These are phyloP conservation scores for Zygoascus sp. DNA, from an alignment of 1,139 yeast species.

Conservation along the genomic window DNA sequence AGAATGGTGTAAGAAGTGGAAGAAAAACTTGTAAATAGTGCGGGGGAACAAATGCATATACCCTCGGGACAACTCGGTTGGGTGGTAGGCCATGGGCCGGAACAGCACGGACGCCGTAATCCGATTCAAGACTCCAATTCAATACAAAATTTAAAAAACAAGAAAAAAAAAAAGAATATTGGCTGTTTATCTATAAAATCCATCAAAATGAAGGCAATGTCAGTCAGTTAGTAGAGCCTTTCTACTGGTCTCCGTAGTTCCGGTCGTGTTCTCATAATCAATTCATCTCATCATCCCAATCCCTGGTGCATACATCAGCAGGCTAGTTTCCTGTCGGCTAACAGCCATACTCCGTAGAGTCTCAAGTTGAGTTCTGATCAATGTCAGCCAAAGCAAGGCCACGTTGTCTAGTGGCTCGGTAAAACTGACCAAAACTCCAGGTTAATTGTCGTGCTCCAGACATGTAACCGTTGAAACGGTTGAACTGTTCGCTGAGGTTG, in stretches of 20 bases:
- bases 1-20: not conserved
- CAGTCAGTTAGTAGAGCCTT: too few species aligned
- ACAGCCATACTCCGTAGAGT: too few species aligned
- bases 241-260: too few species aligned
- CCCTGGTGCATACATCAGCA: too few species aligned
- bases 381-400: slow-evolving; percentile 6
- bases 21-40: not conserved
- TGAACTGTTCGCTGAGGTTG: slow-evolving; percentile 83
- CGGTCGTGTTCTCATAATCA: too few species aligned
- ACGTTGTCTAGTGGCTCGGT: slow-evolving; percentile 54
- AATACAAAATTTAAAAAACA: too few species aligned
- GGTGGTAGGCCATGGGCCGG: not conserved
- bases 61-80: not conserved
- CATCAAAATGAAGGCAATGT: too few species aligned
- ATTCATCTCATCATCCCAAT: too few species aligned
- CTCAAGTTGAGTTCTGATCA: not conserved
- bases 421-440: slow-evolving; percentile 85
- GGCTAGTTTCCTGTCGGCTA: too few species aligned
- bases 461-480: slow-evolving; percentile 73
- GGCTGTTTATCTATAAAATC: too few species aligned
- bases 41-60: not conserved
- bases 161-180: too few species aligned
- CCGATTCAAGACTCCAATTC: too few species aligned
- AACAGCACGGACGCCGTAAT: not conserved
- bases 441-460: slow-evolving; percentile 85